phyloP scores from a whole-genome alignment of 2,329 filamentous ascomycete species.

The Ascochyta lentis region DNA sequence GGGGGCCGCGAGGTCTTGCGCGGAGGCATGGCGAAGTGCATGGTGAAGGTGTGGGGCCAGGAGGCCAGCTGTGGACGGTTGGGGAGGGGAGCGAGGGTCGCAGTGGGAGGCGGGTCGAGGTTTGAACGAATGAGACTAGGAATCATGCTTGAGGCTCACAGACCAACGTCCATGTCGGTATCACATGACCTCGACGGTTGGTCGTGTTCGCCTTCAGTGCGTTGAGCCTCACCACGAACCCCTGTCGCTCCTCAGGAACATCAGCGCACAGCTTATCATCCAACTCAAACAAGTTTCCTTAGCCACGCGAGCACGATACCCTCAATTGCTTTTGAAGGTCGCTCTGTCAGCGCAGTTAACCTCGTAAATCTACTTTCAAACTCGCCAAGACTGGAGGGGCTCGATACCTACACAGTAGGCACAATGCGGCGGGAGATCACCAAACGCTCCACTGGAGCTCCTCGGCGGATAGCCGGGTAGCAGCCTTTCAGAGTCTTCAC shows the following conservation, averaged over 20 bases:
- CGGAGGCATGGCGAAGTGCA: slow-evolving; percentile 91
- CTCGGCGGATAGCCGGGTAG: slow-evolving; percentile 6
- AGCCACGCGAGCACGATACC: not conserved
- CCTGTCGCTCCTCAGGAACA: not conserved
- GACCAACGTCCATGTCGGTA: not conserved
- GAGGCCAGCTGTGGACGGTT: slow-evolving; percentile 11
- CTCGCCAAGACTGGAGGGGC: slow-evolving; percentile 9
- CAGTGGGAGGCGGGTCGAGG: not conserved
- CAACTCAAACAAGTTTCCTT: not conserved
- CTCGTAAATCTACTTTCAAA: not conserved
- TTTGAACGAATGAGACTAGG: slow-evolving; percentile 17
- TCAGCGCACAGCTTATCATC: not conserved
- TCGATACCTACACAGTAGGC: not conserved
- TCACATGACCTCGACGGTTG: not conserved
- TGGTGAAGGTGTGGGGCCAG: slow-evolving; percentile 30
- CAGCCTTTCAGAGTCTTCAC: slow-evolving; percentile 8
- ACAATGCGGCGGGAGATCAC: slow-evolving; percentile 5
- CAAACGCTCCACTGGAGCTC: slow-evolving; percentile 2
- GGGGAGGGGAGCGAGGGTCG: slow-evolving; percentile 3
- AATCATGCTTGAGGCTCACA: slow-evolving; percentile 22
- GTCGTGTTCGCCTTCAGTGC: not conserved
- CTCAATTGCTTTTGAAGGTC: not conserved
- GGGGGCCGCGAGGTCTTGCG: slow-evolving; percentile 81
- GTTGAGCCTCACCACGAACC: not conserved
- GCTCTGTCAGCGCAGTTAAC: not conserved